Conservation (phyloP, 768 basidiomycete species). For the Suillus plorans region DNA sequence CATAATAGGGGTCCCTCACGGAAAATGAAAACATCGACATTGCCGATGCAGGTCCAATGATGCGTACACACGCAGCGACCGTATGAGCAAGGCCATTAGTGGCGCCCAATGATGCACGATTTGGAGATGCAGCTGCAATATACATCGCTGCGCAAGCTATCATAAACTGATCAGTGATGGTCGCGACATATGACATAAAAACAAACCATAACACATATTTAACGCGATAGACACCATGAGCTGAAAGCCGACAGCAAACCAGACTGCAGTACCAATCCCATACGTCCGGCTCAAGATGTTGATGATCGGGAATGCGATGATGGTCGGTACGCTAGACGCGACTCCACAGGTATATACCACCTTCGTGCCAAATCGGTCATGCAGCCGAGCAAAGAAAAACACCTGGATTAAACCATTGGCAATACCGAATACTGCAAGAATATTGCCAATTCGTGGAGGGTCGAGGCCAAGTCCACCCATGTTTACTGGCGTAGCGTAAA, state of each 20-base stretch:
- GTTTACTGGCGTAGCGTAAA: constrained; percentile 17
- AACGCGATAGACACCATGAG: constrained; percentile 29
- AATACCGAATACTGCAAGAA: constrained; percentile 18
- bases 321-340: constrained; percentile 42
- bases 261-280: constrained; percentile 46
- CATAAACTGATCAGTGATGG: not conserved
- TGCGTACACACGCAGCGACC: constrained; percentile 29
- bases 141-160: constrained; percentile 70
- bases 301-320: constrained; percentile 44
- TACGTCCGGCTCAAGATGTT: constrained; percentile 33
- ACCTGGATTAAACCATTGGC: constrained; percentile 49
- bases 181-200: not conserved
- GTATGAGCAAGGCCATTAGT: constrained; percentile 54
- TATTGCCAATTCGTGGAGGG: constrained; percentile 20
- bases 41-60: constrained; percentile 33
- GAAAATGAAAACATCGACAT: constrained; percentile 39
- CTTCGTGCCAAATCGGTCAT: constrained; percentile 56
- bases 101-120: constrained; percentile 62
- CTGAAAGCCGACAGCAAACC: constrained; percentile 47
- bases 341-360: constrained; percentile 44
- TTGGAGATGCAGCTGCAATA: constrained; percentile 65
- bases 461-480: constrained; percentile 14
- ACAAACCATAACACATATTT: constrained; percentile 40
- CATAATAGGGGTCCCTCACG: constrained; percentile 9
- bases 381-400: constrained; percentile 56